Evolutionary conservation across 1,139 yeast species (phyloP), one percentile per base, ranked within the genome.

Genomic region (Saccharomyces hybrid): DNA sequence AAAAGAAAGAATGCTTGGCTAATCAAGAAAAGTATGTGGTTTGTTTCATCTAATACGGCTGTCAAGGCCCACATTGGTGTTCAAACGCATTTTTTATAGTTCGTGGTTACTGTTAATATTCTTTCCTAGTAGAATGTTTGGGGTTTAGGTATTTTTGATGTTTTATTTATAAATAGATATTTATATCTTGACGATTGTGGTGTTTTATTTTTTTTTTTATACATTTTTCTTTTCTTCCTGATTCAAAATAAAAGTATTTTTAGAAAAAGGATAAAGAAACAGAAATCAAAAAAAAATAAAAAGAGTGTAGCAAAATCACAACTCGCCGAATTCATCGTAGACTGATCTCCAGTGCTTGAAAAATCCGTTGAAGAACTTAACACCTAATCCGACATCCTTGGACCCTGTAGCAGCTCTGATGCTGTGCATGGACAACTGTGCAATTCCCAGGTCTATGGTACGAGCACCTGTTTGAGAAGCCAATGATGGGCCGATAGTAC

Each of bases 341-440:
- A 76, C 76, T 11, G 65, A 67, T 64, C 80, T 76, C 89, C 90
- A 85, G 57, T 78, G 72, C 32, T 73, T 66, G 66, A 81, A 85
- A 69, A 85, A 85, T 1, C 82, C 83, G 53, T 70, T 71, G 72
- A 84, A 86, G 69, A 85, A 84, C 64, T 80, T 77, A 48, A 80
- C 75, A 26, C 88, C 95, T 54, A 83, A 72, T 7, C 85, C 86
- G 49, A 85, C 76, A 63, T 87, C 95, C 63, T 79, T 78, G 31
- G 82, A 75, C 9, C 95, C 95, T 38, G 85, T 79, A 20, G 86
- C 79, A 27, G 90, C 91, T 64, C 95, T 75, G 55, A 86, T 85
- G 53, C 89, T 83, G 69, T 87, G 95, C 95, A 87, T 87, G 7
- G 90, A 79, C 60, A 85, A 73, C 63, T 85, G 90, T 0, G 95